Base-by-base conservation (phyloP, 768 basidiomycete genomes). In the Amanita jacksonii region DNA sequence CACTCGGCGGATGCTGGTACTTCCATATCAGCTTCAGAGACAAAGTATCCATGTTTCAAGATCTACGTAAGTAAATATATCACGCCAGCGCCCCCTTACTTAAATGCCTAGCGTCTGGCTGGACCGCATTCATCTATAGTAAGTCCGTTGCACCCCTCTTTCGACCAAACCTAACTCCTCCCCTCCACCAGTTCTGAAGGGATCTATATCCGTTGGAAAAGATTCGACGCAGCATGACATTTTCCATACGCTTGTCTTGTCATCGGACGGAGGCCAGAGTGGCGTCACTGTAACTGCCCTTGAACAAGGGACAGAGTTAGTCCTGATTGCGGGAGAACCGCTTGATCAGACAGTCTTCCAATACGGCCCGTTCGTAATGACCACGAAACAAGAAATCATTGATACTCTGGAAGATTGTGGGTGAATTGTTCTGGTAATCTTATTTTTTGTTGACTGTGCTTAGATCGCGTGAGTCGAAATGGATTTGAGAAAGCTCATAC, bases 1-100 rank as follows among this genome's bases (percentile, higher is more conserved):
- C 89, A 0, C 73, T 92, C 0, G 93, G 93, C 9, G 93, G 93
- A 4, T 93, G 91, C 62, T 93, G 89, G 87, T 96, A 78, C 62
- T 81, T 93, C 65, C 88, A 93, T 56, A 63, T 83, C 49, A 77
- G 66, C 46, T 79, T 93, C 58, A 63, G 71, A 20, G 72, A 72
- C 48, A 70, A 76, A 23, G 79, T 74, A 1, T 68, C 58, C 23
- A 72, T 89, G 23, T 94, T 87, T 67, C 93, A 93, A 58, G 77
- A 82, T 8, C 68, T 97, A 31, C 92, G 87, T 79, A 51, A 56
- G 81, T 63, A 10, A 16, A 28, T 22, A 27, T 39, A n/a, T 24
- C 9, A 18, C n/a, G 10, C 9, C 12, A 23, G 19, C 6, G 9
- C 12, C 33, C 36, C 31, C 34, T 9, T 23, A 32, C 38, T 13